Evolutionary conservation across 305 asterid species (phyloP).

Genomic region (Plantago rigida): DNA sequence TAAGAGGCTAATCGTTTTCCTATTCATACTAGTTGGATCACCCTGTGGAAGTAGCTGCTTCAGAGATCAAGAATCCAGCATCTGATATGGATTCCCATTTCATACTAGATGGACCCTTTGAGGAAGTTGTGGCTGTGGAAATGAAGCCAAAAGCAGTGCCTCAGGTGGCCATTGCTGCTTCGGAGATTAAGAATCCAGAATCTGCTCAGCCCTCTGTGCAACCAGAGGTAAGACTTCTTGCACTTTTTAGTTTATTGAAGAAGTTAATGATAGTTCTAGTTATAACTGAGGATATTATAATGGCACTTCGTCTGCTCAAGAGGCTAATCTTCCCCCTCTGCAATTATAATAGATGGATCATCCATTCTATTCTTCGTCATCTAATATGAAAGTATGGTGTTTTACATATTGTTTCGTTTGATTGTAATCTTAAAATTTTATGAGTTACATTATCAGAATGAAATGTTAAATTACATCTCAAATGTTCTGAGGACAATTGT

Average conservation of each 20-base stretch:
- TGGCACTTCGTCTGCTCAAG: background rate
- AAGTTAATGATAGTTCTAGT: background rate
- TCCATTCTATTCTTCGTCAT: background rate
- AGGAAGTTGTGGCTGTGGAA: no score
- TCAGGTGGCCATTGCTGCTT: slow-evolving; percentile 21
- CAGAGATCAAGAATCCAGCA: slow-evolving; percentile 21
- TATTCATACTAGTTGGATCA: background rate
- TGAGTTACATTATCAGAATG: background rate
- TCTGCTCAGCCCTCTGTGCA: slow-evolving; percentile 30
- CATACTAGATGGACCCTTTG: no score
- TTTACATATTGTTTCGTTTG: background rate
- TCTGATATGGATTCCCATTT: background rate
- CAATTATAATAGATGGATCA: background rate
- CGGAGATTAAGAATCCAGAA: slow-evolving; percentile 19
- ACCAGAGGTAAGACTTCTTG: slow-evolving; percentile 46
- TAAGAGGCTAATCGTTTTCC: slow-evolving; percentile 8
- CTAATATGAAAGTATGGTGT: background rate
- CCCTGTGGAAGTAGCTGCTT: slow-evolving; percentile 20
- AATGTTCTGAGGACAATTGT: background rate
- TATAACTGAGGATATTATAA: slow-evolving; percentile 1
- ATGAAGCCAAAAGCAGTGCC: no score
- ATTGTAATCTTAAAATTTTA: slow-evolving; percentile 2
- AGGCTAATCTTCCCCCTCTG: slow-evolving; percentile 9
- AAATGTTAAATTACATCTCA: background rate
- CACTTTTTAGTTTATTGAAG: background rate